Conservation (phyloP, 805 yeast genomes). For the Diddensiella transvaalensis region DNA sequence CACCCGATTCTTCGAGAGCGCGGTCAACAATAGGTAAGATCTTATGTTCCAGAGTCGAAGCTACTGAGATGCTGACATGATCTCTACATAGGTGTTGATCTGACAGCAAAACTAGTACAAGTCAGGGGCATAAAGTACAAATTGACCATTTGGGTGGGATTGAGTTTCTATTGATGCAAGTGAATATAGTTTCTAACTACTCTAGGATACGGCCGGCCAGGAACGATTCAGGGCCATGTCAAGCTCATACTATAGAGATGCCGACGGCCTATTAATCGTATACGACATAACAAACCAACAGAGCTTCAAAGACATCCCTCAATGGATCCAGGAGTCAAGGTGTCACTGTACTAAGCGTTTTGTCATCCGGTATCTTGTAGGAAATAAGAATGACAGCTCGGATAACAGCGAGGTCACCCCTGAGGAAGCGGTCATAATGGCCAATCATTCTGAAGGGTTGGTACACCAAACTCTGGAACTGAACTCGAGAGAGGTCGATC, state of each 20-base stretch:
- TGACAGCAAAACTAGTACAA: constrained; percentile 42
- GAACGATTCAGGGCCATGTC: constrained; percentile 94
- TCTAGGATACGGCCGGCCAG: constrained; percentile 90
- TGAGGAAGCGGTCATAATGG: constrained; percentile 37
- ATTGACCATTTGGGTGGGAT: constrained; percentile 39
- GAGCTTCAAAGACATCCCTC: constrained; percentile 49
- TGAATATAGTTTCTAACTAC: too few species aligned
- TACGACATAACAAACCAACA: constrained; percentile 86
- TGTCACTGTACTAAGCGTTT: constrained; percentile 29
- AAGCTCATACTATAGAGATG: constrained; percentile 90
- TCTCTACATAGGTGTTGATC: constrained; percentile 39
- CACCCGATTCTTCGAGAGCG: constrained; percentile 27
- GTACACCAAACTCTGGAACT: constrained; percentile 46
- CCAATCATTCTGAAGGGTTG: constrained; percentile 20
- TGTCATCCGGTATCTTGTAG: constrained; percentile 41
- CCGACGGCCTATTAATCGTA: constrained; percentile 88
- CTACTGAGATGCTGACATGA: background rate
- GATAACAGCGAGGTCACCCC: constrained; percentile 38
- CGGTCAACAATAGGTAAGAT: constrained; percentile 37
- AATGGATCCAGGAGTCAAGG: constrained; percentile 41
- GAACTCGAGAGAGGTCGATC: constrained; percentile 35
- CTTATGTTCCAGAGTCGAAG: background rate
- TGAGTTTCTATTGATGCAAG: background rate
- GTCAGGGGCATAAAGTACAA: constrained; percentile 44
- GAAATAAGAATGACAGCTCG: constrained; percentile 37